Evolutionary conservation across 1,284 basidiomycete genomes (phyloP).

Genomic region (Sporisorium iseilematis-ciliati): DNA sequence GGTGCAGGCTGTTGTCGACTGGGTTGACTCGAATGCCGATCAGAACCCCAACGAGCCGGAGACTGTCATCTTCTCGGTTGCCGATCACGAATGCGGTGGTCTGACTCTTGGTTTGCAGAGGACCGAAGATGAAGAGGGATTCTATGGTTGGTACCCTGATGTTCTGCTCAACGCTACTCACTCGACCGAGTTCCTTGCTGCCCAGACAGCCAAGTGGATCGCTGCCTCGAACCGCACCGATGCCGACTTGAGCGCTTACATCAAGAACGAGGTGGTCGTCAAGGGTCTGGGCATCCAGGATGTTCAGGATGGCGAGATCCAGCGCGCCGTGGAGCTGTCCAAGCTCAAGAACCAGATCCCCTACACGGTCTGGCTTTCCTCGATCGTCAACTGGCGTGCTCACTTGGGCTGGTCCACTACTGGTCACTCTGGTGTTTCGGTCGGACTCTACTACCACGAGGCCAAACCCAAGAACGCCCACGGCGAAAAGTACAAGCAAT

Average conservation of each 20-base stretch:
- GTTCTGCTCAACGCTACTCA: conserved; percentile 61
- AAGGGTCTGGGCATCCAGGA: conserved; percentile 51
- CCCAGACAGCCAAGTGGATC: conserved; percentile 48
- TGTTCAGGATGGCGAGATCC: conserved; percentile 54
- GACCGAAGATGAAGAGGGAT: conserved; percentile 47
- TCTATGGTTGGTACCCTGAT: conserved; percentile 61
- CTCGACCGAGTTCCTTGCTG: conserved; percentile 63
- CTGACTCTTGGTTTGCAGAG: conserved; percentile 58
- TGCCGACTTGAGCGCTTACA: conserved; percentile 53
- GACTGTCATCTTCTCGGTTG: conserved; percentile 61
- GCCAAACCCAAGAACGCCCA: conserved; percentile 29
- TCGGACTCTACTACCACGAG: conserved; percentile 56
- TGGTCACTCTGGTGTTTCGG: conserved; percentile 56
- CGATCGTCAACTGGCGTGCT: conserved; percentile 59
- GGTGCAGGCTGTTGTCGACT: conserved; percentile 52
- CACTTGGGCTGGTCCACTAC: conserved; percentile 59
- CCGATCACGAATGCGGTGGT: conserved; percentile 68
- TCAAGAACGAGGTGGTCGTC: conserved; percentile 46
- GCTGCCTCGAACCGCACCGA: conserved; percentile 55
- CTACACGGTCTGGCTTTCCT: conserved; percentile 44
- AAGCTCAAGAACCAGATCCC: conserved; percentile 45
- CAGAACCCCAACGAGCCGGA: conserved; percentile 45
- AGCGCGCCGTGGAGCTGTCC: conserved; percentile 45
- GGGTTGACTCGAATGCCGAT: conserved; percentile 54
- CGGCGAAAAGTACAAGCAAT: conserved; percentile 28